Evolutionary conservation across 164 flowering plant genomes (phyloP).

Genomic region (Sextonia rubra): DNA sequence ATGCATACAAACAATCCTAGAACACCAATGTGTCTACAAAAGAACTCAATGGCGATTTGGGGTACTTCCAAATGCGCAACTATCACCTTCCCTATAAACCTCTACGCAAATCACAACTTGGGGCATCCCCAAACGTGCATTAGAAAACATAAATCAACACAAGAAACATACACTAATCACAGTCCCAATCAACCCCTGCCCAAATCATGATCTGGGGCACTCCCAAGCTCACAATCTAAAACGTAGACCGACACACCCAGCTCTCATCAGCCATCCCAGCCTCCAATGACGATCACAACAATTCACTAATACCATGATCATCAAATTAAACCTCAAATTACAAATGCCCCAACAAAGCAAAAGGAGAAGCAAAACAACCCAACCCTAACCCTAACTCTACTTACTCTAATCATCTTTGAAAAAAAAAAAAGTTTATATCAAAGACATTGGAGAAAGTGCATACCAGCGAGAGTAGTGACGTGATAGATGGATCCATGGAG

Average conservation of each 20-base stretch:
- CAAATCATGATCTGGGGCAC: not conserved
- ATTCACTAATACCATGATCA: not conserved
- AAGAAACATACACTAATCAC: not conserved
- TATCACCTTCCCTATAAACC: not conserved
- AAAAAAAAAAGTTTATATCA: too few relatives aligned
- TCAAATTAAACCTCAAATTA: not conserved
- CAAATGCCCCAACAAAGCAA: not conserved
- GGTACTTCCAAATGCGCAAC: not conserved
- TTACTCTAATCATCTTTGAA: too few relatives aligned
- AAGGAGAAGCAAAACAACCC: not conserved
- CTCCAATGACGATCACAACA: too few relatives aligned
- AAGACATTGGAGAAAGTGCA: not conserved
- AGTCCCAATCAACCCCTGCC: too few relatives aligned
- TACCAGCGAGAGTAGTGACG: conserved; percentile 73
- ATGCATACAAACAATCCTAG: too few relatives aligned
- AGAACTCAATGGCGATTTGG: not conserved
- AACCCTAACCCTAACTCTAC: not conserved
- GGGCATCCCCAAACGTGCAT: not conserved
- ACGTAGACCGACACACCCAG: too few relatives aligned
- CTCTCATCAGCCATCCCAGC: not conserved
- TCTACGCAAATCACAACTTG: not conserved
- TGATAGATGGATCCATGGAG: conserved; percentile 55
- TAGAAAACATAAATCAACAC: too few relatives aligned
- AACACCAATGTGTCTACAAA: too few relatives aligned
- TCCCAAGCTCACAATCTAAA: not conserved